Evolutionary conservation across 176 grass and related monocot genomes (phyloP), one percentile per base, ranked within the genome.

Genomic region (Olyra latifolia): DNA sequence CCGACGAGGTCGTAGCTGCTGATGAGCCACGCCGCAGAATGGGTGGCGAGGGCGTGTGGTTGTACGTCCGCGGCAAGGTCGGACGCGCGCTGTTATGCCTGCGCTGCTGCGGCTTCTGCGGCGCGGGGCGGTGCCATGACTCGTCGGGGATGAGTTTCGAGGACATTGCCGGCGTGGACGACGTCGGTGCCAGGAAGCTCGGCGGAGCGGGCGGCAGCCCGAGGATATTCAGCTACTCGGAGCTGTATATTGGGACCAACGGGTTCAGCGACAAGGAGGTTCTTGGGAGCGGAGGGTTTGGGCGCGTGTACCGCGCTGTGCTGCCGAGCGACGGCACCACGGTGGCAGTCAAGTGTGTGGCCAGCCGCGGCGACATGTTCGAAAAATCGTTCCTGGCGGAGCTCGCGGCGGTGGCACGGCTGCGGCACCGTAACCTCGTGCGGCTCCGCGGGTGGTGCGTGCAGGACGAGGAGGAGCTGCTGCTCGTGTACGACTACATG

Each of bases 401-500:
- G 91, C 91, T 97, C 10, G 75, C 80, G 1, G 91, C 91, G 2
- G 91, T 97, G 9, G 94, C 94, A 25, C 77, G 89, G 66, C 89
- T 97, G 23, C 89, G 94, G 13, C 94, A 97, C 77, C 91, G 94
- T 42, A 97, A 97, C 55, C 87, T 97, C 1, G 89, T 97, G 25
- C 82, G 84, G 3, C 87, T 97, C 38, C 87, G 94, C 4, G 94
- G 94, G 0, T 97, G 94, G 94, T 97, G 94, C 82, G 72, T 97
- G 15, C 75, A 88, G 13, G 89, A 30, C 5, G 74, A 82, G 17
- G 84, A 86, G 22, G 85, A 90, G 75, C 89, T 94, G 7, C 86
- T 97, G 53, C 89, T 97, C 11, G 94, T 97, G 13, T 97, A 97
- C 48, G 94, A 97, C 59, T 97, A 94, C 94, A 97, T 97, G 94